Evolutionary conservation across 2,329 filamentous ascomycete genomes (phyloP), one percentile per base, ranked within the genome.

Genomic region (Malbranchea zuffiana): DNA sequence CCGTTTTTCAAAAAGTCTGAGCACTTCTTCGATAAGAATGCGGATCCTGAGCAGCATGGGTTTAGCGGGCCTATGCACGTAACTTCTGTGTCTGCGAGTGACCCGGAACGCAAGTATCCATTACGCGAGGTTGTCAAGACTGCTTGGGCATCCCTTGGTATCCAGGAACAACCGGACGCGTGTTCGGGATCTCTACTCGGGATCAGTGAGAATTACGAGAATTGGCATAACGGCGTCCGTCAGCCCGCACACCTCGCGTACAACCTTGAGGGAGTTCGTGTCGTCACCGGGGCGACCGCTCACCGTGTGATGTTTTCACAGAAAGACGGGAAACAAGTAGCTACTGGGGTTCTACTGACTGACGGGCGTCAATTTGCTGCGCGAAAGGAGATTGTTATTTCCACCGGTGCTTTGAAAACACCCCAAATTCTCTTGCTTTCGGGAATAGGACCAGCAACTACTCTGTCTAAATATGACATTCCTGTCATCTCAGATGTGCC

Each of bases 261-360:
- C 12, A 25, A 12, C 23, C 23, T 25, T 12, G 10, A 25, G 12
- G 23, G 23, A 10, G 23, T 25, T 8, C 23, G 23, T 10, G 23
- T 25, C 8, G 12, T 25, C 12, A 25, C 23, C 23, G 23, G 12
- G 10, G 23, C 23, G 2, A 3, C 12, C 10, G 23, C 23, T 25
- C 23, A 25, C 12, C 23, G 23, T 25, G 6, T 65, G 10, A 15
- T 3, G 61, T 62, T 1, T 65, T 71, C 42, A 46, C 54, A 3
- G 49, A 65, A 12, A 72, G 68, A 64, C 65, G 69, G 39, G 44
- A 47, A n/a, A 62, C 63, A 0, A 36, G 65, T 11, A 50, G 23
- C 23, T 25, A 42, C 28, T 3, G 53, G 52, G 10, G 50, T 58
- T 7, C 37, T 51, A 37, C 24, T 55, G 37, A 50, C 12, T 24